phyloP scores from a whole-genome alignment of 495 filamentous ascomycete genomes.

The Neurospora sublineolata region DNA sequence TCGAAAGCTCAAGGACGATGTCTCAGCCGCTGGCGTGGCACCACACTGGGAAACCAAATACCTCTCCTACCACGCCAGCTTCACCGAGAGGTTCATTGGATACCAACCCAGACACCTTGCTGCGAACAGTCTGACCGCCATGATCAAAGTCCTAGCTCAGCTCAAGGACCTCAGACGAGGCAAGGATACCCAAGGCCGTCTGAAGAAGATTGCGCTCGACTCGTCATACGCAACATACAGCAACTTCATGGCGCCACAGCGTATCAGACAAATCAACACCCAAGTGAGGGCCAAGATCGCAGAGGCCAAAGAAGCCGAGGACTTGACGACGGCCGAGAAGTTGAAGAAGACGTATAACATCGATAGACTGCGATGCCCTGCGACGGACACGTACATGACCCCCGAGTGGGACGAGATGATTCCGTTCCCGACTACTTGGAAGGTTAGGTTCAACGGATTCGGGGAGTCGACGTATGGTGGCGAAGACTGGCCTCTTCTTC shows the following conservation, averaged over 20 bases:
- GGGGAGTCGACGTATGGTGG: slow-evolving; percentile 8
- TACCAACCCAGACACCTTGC: slow-evolving; percentile 1
- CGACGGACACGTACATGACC: slow-evolving; percentile 7
- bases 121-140: not conserved
- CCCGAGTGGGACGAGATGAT: slow-evolving; percentile 11
- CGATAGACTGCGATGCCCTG: slow-evolving; percentile 1
- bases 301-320: not conserved
- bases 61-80: slow-evolving; percentile 1
- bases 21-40: not conserved
- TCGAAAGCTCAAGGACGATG: not conserved
- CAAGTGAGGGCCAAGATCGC: not conserved
- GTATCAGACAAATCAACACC: slow-evolving; percentile 1
- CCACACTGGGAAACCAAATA: not conserved
- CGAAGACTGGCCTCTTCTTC: not conserved
- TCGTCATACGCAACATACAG: not conserved
- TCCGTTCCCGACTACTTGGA: slow-evolving; percentile 13
- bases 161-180: slow-evolving; percentile 9
- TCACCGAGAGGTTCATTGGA: not conserved
- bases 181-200: slow-evolving; percentile 6
- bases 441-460: slow-evolving; percentile 9
- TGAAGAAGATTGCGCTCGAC: slow-evolving; percentile 5
- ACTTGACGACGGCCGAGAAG: not conserved
- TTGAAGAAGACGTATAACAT: not conserved
- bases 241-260: slow-evolving; percentile 11
- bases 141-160: slow-evolving; percentile 6